A percentile compares a stretch with the other conserved stretches of the same genome.
Conservation (phyloP, 1,284 basidiomycete species). For the Apiotrichum brassicae region DNA sequence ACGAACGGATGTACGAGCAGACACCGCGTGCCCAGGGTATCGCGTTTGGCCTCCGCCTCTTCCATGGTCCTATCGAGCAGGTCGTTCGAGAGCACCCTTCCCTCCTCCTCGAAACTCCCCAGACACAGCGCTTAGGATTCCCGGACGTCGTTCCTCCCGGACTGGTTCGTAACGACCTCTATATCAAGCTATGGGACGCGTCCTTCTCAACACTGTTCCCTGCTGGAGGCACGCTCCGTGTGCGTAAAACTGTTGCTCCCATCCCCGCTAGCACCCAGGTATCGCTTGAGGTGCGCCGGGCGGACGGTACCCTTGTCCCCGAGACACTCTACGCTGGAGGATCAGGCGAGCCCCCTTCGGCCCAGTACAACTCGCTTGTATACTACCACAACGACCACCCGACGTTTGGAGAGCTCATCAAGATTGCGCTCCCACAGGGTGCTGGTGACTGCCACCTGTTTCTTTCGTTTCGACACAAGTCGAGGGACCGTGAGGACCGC, state of each 20-base stretch:
- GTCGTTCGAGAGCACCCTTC: slow-evolving; percentile 80
- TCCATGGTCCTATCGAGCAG: slow-evolving; percentile 70
- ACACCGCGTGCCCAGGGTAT: slow-evolving; percentile 75
- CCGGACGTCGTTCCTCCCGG: slow-evolving; percentile 94
- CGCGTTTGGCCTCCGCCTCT: slow-evolving; percentile 81
- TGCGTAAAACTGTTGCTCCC: slow-evolving; percentile 31
- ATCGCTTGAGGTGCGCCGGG: slow-evolving; percentile 75
- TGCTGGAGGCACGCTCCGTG: slow-evolving; percentile 43
- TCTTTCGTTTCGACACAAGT: slow-evolving; percentile 68
- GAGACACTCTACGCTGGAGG: slow-evolving; percentile 75
- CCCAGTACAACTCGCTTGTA: slow-evolving; percentile 82
- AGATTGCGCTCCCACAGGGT: slow-evolving; percentile 68
- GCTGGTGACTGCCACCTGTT: slow-evolving; percentile 81
- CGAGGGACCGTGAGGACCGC: slow-evolving; percentile 56
- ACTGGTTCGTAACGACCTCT: slow-evolving; percentile 85
- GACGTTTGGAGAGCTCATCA: slow-evolving; percentile 89
- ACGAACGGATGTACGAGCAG: slow-evolving; percentile 74
- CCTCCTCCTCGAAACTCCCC: slow-evolving; percentile 72
- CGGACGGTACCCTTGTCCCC: slow-evolving; percentile 60
- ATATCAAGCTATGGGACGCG: slow-evolving; percentile 88
- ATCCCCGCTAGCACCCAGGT: slow-evolving; percentile 69
- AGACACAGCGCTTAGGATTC: slow-evolving; percentile 86
- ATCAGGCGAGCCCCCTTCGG: slow-evolving; percentile 71
- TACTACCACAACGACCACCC: slow-evolving; percentile 77
- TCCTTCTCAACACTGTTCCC: slow-evolving; percentile 57